Evolutionary conservation across 176 grass and related monocot genomes (phyloP).

Genomic region (Triticum timopheevii): DNA sequence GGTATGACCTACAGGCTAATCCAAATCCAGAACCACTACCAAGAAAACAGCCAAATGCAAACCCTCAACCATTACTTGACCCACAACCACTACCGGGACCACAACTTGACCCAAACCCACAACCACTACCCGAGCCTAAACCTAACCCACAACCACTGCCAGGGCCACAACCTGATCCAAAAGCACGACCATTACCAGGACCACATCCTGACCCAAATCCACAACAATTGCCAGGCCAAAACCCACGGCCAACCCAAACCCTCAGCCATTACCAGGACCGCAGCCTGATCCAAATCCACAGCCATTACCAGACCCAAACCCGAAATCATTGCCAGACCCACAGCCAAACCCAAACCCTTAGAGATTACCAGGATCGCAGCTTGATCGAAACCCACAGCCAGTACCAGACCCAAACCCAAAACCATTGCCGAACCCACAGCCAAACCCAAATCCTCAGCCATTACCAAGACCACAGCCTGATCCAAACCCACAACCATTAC

Average conservation of each 20-base stretch:
- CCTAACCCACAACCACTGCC: background rate
- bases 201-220: background rate
- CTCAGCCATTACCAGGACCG: background rate
- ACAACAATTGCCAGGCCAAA: background rate
- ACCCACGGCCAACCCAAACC: background rate
- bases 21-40: background rate
- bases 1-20: too few species aligned
- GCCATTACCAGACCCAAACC: background rate
- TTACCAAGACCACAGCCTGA: background rate
- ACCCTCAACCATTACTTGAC: background rate
- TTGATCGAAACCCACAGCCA: background rate
- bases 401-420: background rate
- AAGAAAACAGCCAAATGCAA: too few species aligned
- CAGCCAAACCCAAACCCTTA: too few species aligned
- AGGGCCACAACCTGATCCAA: background rate
- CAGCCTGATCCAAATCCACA: background rate
- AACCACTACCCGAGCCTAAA: background rate
- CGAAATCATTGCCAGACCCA: too few species aligned
- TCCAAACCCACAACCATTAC: background rate
- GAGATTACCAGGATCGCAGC: background rate
- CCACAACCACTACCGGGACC: background rate
- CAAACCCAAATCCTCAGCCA: background rate
- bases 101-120: background rate
- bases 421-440: background rate
- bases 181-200: background rate